Conservation (phyloP, 169 alveolate species). For the Eimeria sp. region DNA sequence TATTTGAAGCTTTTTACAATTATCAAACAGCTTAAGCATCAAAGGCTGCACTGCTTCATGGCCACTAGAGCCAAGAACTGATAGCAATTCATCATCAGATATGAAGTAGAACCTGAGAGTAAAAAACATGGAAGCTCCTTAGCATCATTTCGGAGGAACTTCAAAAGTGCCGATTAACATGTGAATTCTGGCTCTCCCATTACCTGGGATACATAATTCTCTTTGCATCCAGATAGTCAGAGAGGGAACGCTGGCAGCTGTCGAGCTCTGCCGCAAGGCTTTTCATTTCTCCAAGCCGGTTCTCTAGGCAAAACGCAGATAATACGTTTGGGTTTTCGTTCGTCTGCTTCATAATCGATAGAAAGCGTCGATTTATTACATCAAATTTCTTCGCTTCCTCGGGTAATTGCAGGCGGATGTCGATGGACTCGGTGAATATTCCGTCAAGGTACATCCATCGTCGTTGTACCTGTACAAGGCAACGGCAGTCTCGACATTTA, state of each 20-base stretch:
- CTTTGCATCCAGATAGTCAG: slow-evolving; percentile 96
- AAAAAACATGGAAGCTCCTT: not conserved
- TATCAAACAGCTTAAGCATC: slow-evolving; percentile 97
- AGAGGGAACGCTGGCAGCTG: slow-evolving; percentile 92
- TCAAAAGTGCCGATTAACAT: not conserved
- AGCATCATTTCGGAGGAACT: not conserved
- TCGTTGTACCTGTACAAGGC: slow-evolving; percentile 85
- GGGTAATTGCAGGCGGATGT: slow-evolving; percentile 96
- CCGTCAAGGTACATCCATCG: slow-evolving; percentile 97
- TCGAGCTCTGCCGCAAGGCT: slow-evolving; percentile 93
- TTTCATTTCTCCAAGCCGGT: slow-evolving; percentile 92
- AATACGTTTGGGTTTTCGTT: slow-evolving; percentile 92
- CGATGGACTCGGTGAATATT: slow-evolving; percentile 96
- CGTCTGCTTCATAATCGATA: slow-evolving; percentile 93
- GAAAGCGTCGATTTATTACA: slow-evolving; percentile 92
- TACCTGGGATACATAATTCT: slow-evolving; percentile 93
- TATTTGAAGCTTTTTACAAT: slow-evolving; percentile 92
- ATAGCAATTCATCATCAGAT: slow-evolving; percentile 96
- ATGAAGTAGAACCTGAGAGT: slow-evolving; percentile 94
- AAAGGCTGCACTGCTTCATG: slow-evolving; percentile 95
- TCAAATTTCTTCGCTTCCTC: slow-evolving; percentile 97
- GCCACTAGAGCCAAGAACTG: slow-evolving; percentile 95
- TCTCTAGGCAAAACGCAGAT: slow-evolving; percentile 91
- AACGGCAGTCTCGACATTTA: not conserved
- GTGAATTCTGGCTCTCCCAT: not conserved